A percentile compares a stretch with the other conserved stretches of the same genome.
Evolutionary conservation across 176 grass and related monocot species (phyloP).

Genomic region (Miscanthus lutarioriparius): DNA sequence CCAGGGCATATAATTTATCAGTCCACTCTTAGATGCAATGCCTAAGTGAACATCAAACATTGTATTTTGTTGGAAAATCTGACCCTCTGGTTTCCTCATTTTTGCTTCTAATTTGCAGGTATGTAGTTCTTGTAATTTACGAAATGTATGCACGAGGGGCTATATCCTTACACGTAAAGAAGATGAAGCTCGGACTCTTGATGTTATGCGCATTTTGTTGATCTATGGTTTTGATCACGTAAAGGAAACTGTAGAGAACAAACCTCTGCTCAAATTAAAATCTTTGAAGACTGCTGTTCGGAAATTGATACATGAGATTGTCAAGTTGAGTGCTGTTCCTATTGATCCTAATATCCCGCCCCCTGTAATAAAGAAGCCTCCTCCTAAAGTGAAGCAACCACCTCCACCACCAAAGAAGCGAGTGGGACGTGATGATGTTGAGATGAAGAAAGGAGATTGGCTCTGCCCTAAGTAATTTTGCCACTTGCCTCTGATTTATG

Average conservation of each 20-base stretch:
- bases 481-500: constrained; percentile 32
- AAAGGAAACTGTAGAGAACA: constrained; percentile 87
- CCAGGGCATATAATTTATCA: neutral
- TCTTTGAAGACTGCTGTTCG: constrained; percentile 70
- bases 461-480: constrained; percentile 88
- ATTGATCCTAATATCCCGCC: constrained; percentile 90
- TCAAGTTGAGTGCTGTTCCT: constrained; percentile 73
- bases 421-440: constrained; percentile 94
- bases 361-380: constrained; percentile 67
- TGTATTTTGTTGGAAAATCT: neutral
- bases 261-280: constrained; percentile 72
- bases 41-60: constrained; percentile 3
- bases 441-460: constrained; percentile 99
- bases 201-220: constrained; percentile 85
- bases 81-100: constrained; percentile 27
- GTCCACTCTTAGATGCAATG: neutral
- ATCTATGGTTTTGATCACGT: constrained; percentile 83
- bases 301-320: constrained; percentile 85
- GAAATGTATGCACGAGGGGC: constrained; percentile 69
- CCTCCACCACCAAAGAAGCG: constrained; percentile 82
- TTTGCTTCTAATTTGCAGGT: constrained; percentile 62
- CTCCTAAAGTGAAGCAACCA: constrained; percentile 86
- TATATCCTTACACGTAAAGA: constrained; percentile 96
- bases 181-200: constrained; percentile 89
- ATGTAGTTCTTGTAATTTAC: constrained; percentile 86